A percentile compares a stretch with the other conserved stretches of the same genome.
Conservation (phyloP, 2,329 filamentous ascomycete species). For the Monilinia laxa region DNA sequence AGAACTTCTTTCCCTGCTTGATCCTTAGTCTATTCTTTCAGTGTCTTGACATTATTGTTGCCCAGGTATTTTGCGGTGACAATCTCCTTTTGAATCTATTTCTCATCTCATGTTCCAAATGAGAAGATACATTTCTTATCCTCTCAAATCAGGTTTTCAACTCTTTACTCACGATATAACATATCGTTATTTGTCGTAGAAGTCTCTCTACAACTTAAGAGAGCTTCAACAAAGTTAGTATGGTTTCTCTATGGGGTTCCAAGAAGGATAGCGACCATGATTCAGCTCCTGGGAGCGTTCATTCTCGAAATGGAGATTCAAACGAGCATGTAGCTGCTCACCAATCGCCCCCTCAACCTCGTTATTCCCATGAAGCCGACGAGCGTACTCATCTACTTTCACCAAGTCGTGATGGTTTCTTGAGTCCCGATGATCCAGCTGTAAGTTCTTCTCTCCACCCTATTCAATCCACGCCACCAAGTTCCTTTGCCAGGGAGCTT, state of each 20-base stretch:
- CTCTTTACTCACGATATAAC: neutral
- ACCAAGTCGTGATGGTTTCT: slow-evolving; percentile 48
- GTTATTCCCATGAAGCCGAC: slow-evolving; percentile 48
- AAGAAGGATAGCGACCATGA: slow-evolving; percentile 48
- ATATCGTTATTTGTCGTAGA: slow-evolving; percentile 6
- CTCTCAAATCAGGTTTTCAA: neutral
- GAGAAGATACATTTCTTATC: neutral
- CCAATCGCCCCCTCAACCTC: slow-evolving; percentile 29
- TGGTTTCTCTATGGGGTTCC: slow-evolving; percentile 56
- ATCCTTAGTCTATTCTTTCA: neutral
- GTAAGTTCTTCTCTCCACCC: slow-evolving; percentile 49
- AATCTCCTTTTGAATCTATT: slow-evolving; percentile 2
- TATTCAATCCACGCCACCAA: neutral
- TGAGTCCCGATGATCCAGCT: slow-evolving; percentile 78
- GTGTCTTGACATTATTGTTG: neutral
- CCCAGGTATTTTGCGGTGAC: slow-evolving; percentile 9
- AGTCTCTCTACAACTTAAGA: neutral
- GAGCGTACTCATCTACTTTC: slow-evolving; percentile 52
- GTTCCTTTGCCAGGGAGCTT: neutral
- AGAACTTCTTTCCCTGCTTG: slow-evolving; percentile 13
- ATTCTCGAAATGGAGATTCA: slow-evolving; percentile 31
- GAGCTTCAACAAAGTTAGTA: slow-evolving; percentile 34
- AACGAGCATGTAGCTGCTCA: slow-evolving; percentile 24
- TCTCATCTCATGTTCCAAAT: neutral
- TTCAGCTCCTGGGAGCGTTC: slow-evolving; percentile 19